Base-by-base conservation (phyloP, 2,329 filamentous ascomycete species). In the Talaromyces pinophilus region DNA sequence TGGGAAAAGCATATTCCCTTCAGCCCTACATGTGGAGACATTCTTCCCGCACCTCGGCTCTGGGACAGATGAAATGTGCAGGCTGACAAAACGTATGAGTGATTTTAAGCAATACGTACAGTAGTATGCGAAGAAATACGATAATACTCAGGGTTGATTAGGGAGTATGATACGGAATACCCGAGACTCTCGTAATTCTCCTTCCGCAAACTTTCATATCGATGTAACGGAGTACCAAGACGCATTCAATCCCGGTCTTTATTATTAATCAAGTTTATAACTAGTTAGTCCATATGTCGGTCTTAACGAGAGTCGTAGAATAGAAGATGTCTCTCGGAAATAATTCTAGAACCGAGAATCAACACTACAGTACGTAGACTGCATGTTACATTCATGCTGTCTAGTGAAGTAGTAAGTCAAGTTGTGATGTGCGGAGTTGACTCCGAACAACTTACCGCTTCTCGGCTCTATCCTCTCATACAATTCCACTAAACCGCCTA, bases 1-100 rank as follows among this genome's bases (percentile, higher is more conserved):
- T 55, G 52, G 52, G 13, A 50, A 50, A 50, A 50, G 22, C 48
- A 28, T 52, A 52, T 52, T 17, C 48, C 35, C n/a, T 30, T 57
- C 54, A 57, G 54, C 54, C 54, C 54, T 57, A 57, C 54, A 38
- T 38, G 54, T 57, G 54, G 54, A 57, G 54, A 57, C 54, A 15
- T 55, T 35, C 52, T 33, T 35, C n/a, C 52, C 52, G 54, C n/a
- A 19, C 11, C 54, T 38, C n/a, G 33, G n/a, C 30, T 13, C 48
- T 54, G 28, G 54, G 8, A 19, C 25, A 19, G 52, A 33, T 55
- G 30, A 19, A 11, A 11, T 11, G 35, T 55, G 52, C 52, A 19
- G 6, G 17, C 28, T 33, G 52, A 25, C 33, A 35, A 40, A n/a
- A 7, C 17, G 17, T 50, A 10, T 38, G 33, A 38, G 30, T 35